A percentile compares a stretch with the other conserved stretches of the same genome.
These are phyloP conservation scores for Anisogramma anomala DNA, from an alignment of 2,329 filamentous ascomycete genomes.

Conservation along the genomic window DNA sequence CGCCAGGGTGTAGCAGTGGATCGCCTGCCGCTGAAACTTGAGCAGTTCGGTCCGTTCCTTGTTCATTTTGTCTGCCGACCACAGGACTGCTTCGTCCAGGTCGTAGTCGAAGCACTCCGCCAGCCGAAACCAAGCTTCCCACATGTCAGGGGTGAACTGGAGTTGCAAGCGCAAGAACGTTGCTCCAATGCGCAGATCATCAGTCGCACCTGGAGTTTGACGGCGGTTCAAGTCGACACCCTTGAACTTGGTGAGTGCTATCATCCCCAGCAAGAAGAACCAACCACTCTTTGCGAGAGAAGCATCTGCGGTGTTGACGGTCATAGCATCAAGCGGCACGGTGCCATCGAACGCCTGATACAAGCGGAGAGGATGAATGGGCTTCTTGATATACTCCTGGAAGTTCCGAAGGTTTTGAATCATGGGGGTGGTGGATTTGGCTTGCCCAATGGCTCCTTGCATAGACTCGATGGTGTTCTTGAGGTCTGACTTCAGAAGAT, in stretches of 20 bases:
- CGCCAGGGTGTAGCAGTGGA: conserved; percentile 64
- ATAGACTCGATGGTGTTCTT: conserved; percentile 87
- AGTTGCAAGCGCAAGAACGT: conserved; percentile 72
- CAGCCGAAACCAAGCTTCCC: conserved; percentile 85
- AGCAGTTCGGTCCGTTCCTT: conserved; percentile 65
- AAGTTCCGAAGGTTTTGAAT: conserved; percentile 81
- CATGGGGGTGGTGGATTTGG: conserved; percentile 68
- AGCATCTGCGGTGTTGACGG: conserved; percentile 57
- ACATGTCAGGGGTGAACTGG: conserved; percentile 68
- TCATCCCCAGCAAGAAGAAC: conserved; percentile 86
- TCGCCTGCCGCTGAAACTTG: conserved; percentile 64
- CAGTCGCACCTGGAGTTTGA: conserved; percentile 65
- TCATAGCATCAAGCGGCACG: conserved; percentile 59
- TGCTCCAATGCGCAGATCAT: conserved; percentile 72
- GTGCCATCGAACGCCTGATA: conserved; percentile 73
- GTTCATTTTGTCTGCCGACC: conserved; percentile 86
- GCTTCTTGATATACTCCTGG: conserved; percentile 67
- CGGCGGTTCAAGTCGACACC: conserved; percentile 59
- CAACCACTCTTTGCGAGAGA: conserved; percentile 70
- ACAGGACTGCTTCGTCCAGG: conserved; percentile 74
- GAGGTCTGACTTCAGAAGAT: conserved; percentile 81
- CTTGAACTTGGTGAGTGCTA: conserved; percentile 75
- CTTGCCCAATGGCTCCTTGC: conserved; percentile 70
- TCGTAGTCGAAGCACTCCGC: conserved; percentile 83
- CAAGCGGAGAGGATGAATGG: conserved; percentile 70